Percentiles rank a stretch among this genome's conserved stretches.
phyloP scores from a whole-genome alignment of 169 alveolate species.

The Plasmodium vinckei region DNA sequence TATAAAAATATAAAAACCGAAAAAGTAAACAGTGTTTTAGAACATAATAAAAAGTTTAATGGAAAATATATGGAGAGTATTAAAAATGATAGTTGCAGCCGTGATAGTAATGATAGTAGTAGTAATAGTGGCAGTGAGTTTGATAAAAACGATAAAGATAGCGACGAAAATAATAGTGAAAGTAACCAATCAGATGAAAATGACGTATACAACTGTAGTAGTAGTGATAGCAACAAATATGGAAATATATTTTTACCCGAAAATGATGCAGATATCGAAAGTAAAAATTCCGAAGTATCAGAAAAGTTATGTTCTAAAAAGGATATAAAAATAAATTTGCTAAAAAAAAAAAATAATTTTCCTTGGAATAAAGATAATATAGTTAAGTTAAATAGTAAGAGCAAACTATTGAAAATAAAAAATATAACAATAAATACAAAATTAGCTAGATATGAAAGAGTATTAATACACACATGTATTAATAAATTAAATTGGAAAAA shows the following conservation, averaged over 20 bases:
- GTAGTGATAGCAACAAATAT: not conserved
- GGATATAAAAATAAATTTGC: not conserved
- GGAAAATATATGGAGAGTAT: not conserved
- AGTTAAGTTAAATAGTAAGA: constrained; percentile 27
- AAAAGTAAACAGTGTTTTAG: not conserved
- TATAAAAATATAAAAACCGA: not conserved
- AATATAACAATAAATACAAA: constrained; percentile 60
- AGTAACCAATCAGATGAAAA: not conserved
- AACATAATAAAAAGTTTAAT: not conserved
- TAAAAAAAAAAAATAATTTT: not conserved
- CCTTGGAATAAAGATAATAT: constrained; percentile 72
- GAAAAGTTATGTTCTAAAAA: not conserved
- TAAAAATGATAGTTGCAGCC: not conserved
- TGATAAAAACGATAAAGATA: not conserved
- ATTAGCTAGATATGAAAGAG: constrained; percentile 76
- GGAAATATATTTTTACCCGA: not conserved
- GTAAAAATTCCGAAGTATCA: not conserved
- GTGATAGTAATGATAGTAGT: not conserved
- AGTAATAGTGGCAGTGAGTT: not conserved
- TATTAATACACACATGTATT: constrained; percentile 68
- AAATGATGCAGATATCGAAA: not conserved
- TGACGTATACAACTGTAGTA: not conserved
- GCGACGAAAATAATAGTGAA: not conserved
- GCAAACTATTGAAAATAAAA: constrained; percentile 5
- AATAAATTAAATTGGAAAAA: constrained; percentile 73